These are phyloP conservation scores for Ampelomyces quisqualis DNA, from an alignment of 2,329 filamentous ascomycete species.

Conservation along the genomic window DNA sequence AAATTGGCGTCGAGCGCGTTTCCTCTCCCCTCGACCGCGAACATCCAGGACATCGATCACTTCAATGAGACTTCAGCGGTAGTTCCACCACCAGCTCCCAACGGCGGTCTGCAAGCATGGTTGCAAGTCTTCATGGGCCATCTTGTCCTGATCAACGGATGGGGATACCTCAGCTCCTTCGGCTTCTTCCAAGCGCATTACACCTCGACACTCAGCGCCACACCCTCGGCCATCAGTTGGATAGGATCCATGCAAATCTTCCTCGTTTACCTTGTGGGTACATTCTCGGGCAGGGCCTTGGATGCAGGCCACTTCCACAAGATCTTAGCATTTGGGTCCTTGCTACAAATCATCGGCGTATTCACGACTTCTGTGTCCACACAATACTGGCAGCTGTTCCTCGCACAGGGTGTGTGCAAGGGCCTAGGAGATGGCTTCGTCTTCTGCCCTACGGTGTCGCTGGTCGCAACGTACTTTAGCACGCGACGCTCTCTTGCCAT, in stretches of 20 bases:
- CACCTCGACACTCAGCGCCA: conserved; percentile 28
- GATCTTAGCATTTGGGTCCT: conserved; percentile 41
- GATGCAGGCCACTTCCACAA: conserved; percentile 52
- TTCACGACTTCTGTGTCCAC: conserved; percentile 50
- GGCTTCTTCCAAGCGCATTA: conserved; percentile 38
- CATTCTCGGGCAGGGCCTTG: conserved; percentile 49
- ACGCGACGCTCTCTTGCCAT: conserved; percentile 9
- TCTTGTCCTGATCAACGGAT: conserved; percentile 13
- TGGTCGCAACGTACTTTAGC: conserved; percentile 37
- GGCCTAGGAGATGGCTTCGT: conserved; percentile 28
- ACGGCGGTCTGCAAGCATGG: conserved; percentile 13
- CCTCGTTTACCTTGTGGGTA: conserved; percentile 49
- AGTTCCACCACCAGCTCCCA: neutral
- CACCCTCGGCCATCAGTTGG: conserved; percentile 52
- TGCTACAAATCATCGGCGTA: conserved; percentile 47
- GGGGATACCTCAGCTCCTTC: conserved; percentile 36
- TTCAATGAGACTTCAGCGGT: no score
- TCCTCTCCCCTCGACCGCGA: no score
- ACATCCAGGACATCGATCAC: no score
- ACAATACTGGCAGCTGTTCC: conserved; percentile 47
- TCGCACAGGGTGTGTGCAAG: conserved; percentile 27
- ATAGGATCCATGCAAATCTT: conserved; percentile 53
- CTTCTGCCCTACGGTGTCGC: conserved; percentile 19
- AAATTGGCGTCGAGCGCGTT: no score
- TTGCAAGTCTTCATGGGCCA: conserved; percentile 19